Base-by-base conservation (phyloP, 352 stramenopile species). In the Hyaloperonospora brassicae region DNA sequence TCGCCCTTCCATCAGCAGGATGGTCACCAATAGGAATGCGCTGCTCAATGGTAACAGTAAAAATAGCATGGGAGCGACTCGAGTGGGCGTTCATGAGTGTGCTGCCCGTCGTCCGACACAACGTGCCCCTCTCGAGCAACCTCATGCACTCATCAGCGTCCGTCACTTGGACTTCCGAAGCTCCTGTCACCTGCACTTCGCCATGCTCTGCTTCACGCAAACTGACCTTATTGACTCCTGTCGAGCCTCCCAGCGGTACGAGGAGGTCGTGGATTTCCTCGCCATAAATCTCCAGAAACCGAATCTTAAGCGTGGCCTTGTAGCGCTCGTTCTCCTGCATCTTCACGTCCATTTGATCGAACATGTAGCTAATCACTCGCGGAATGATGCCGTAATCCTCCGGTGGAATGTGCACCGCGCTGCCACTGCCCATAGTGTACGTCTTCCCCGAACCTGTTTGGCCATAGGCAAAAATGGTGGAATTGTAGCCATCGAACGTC, bases 31-130 rank as follows among this genome's bases (percentile, higher is more conserved):
- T 71, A 8, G 84, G 80, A 30, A 91, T 68, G 34, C 87, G 71
- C 44, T 95, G 86, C 40, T 86, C 71, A 68, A 97, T 76, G 0
- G 77, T 77, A 12, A 97, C 69, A 0, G 86, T 96, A 52, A 97
- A 93, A 57, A 97, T 97, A 14, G 85, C 85, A 62, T 97, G 91
- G 8, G 83, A 96, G 2, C 91, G 82, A 79, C 82, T 95, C 40
- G 81, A 95, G 21, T 89, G 75, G 14, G 80, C 85, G 68, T 97
- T 97, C 87, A 97, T 96, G 44, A 95, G 73, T 31, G 91, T 97
- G 39, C 84, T 87, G 5, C 83, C 84, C 2, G 84, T 93, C 13
- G 79, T 93, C 14, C 91, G 76, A 50, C 79, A 86, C 13, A 91
- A 66, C 44, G 80, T 93, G 17, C 89, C 89, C 21, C 82, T 70